Base-by-base conservation (phyloP, 345 rosid genomes). In the Syzygium aqueum region DNA sequence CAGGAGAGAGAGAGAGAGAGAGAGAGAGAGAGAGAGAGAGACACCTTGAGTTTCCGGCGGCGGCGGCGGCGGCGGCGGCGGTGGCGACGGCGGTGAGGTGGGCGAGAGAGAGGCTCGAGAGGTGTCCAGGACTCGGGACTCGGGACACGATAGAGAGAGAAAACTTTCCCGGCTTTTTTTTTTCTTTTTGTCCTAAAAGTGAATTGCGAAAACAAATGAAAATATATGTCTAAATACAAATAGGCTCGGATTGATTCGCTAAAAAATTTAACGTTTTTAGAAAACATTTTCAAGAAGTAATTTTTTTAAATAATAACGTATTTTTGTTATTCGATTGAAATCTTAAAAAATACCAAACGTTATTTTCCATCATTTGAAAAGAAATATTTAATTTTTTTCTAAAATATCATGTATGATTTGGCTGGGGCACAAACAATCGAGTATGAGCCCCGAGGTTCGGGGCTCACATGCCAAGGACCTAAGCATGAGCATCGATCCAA, bases 391-490 rank as follows among this genome's bases (percentile, higher is more conserved):
- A 59, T 27, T 11, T 59, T 59, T 59, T 59, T 59, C 28, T 11
- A 25, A 11, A 53, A 19, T 2, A 21, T 19, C 1, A 11, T 61
- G 33, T 15, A 12, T 8, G 15, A n/a, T 13, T n/a, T 63, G 9
- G 4, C 2, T 63, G 21, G 2, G 21, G 5, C 33, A 28, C 2
- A 2, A 2, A 7, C 2, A 14, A 15, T 9, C 46, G 1, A 43
- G 1, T 7, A 43, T 6, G 23, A 3, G 8, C 57, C 57, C 3
- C 8, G 3, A 1, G 57, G 57, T 21, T 16, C 1, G 14, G 8
- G 28, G 30, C 67, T 27, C 3, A 0, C 16, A 7, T 27, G 17
- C 33, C 30, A 59, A 59, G 17, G 3, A 59, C 67, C 15, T 12
- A 7, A 59, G 30, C 8, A 59, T 2, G 0, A 0, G 8, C 30